These are phyloP conservation scores for Ramularia endophylla DNA, from an alignment of 2,329 filamentous ascomycete species.

Conservation along the genomic window DNA sequence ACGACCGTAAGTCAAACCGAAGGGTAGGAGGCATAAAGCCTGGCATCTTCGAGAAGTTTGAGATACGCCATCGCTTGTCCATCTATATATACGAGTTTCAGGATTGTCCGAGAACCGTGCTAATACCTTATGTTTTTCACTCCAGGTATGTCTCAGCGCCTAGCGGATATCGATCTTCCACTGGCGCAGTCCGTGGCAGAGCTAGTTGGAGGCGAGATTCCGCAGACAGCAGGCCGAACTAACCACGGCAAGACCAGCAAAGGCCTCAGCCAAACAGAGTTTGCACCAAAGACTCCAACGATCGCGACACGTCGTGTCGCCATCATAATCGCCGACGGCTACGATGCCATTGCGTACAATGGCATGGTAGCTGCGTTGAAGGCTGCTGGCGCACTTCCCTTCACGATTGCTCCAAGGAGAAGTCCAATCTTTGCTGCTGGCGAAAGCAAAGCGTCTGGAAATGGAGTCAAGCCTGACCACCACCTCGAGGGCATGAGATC, in stretches of 20 bases:
- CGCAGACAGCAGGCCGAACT: conserved; percentile 45
- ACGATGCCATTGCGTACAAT: conserved; percentile 59
- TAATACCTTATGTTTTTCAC: no score
- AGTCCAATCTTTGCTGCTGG: conserved; percentile 59
- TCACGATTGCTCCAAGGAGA: conserved; percentile 66
- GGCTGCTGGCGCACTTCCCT: conserved; percentile 58
- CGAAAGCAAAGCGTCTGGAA: conserved; percentile 46
- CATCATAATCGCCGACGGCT: conserved; percentile 73
- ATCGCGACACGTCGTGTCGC: conserved; percentile 67
- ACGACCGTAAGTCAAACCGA: no score
- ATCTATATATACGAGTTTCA: no score
- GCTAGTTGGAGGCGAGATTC: conserved; percentile 60
- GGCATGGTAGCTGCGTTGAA: conserved; percentile 59
- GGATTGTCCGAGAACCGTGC: no score
- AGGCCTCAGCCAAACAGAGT: conserved; percentile 64
- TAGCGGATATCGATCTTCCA: conserved; percentile 65
- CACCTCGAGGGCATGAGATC: conserved; percentile 74
- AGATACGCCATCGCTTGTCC: no score
- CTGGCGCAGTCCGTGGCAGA: conserved; percentile 65
- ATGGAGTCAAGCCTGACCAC: conserved; percentile 63
- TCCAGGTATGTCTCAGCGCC: conserved; percentile 59
- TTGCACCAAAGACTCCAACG: conserved; percentile 55
- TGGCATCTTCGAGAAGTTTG: no score
- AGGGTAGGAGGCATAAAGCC: no score
- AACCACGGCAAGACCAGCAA: conserved; percentile 66